Percentiles rank a stretch among this genome's conserved stretches.
These are phyloP conservation scores for Metarhizium album DNA, from an alignment of 2,329 filamentous ascomycete genomes.

Conservation along the genomic window DNA sequence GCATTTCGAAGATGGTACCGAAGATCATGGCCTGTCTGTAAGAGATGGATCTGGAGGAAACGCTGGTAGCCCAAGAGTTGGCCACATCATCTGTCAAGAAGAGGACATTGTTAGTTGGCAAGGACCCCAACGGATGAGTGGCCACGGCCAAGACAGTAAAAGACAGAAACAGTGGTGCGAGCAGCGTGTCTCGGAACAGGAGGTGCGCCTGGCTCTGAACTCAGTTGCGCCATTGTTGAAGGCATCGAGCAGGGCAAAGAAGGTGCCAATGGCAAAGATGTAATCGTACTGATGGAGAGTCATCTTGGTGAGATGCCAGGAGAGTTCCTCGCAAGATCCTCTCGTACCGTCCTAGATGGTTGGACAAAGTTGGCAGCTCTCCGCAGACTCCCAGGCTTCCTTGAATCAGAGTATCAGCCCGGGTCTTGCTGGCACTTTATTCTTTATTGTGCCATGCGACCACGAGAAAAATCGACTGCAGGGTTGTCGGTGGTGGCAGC, in stretches of 20 bases:
- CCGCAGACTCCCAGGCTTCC: too few species aligned
- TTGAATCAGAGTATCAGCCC: not conserved
- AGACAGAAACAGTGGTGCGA: too few species aligned
- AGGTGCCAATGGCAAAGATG: constrained; percentile 63
- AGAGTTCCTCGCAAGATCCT: too few species aligned
- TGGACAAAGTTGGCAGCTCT: not conserved
- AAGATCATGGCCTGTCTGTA: constrained; percentile 59
- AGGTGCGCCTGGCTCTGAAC: constrained; percentile 21
- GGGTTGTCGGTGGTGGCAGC: not conserved
- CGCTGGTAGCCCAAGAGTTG: constrained; percentile 68
- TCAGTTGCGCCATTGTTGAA: constrained; percentile 71
- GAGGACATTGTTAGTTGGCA: constrained; percentile 5
- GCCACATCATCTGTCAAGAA: constrained; percentile 61
- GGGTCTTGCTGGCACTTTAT: not conserved
- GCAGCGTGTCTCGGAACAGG: not conserved
- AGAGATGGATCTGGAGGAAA: constrained; percentile 66
- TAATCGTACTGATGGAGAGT: constrained; percentile 28
- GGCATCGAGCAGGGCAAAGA: constrained; percentile 66
- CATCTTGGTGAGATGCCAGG: not conserved
- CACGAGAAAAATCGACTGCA: not conserved
- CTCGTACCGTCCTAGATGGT: not conserved
- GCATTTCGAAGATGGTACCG: constrained; percentile 54
- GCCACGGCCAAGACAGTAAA: not conserved
- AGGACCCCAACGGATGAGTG: not conserved
- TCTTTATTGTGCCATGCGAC: constrained; percentile 1